Percentiles rank a stretch among this genome's conserved stretches.
phyloP scores from a whole-genome alignment of 768 basidiomycete species.

The Suillus variegatus region DNA sequence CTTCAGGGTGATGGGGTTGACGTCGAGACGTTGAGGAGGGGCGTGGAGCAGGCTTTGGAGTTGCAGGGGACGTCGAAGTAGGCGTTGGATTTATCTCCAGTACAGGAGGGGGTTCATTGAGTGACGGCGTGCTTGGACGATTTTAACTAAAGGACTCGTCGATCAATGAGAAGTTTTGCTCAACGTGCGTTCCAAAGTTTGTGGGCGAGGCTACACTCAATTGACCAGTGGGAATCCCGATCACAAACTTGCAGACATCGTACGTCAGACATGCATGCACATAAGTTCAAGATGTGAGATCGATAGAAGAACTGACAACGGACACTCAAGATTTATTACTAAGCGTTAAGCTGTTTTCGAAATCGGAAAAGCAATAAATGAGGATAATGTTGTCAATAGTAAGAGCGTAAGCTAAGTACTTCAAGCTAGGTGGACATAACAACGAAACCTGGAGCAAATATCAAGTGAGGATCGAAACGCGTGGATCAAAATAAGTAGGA shows the following conservation, averaged over 20 bases:
- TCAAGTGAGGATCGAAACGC: not conserved
- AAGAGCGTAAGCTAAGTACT: not conserved
- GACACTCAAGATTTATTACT: not conserved
- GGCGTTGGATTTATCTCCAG: not conserved
- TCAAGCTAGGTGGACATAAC: not conserved
- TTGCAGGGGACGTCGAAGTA: conserved; percentile 17
- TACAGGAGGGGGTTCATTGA: not conserved
- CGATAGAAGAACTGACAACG: no score
- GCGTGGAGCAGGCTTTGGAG: conserved; percentile 42
- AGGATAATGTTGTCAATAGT: not conserved
- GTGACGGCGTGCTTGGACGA: not conserved
- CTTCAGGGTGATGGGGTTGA: conserved; percentile 36
- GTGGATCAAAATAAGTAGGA: not conserved
- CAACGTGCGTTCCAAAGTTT: not conserved
- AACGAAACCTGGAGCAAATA: not conserved
- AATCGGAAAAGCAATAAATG: not conserved
- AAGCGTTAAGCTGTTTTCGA: not conserved
- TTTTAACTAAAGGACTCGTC: not conserved
- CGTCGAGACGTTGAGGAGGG: conserved; percentile 38
- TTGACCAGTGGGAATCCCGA: not conserved
- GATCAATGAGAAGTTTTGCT: not conserved
- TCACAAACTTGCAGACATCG: not conserved
- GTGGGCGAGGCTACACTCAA: not conserved
- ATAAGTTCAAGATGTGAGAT: not conserved
- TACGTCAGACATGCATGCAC: not conserved